Conservation (phyloP, 1,284 basidiomycete genomes). For the Malassezia furfur region DNA sequence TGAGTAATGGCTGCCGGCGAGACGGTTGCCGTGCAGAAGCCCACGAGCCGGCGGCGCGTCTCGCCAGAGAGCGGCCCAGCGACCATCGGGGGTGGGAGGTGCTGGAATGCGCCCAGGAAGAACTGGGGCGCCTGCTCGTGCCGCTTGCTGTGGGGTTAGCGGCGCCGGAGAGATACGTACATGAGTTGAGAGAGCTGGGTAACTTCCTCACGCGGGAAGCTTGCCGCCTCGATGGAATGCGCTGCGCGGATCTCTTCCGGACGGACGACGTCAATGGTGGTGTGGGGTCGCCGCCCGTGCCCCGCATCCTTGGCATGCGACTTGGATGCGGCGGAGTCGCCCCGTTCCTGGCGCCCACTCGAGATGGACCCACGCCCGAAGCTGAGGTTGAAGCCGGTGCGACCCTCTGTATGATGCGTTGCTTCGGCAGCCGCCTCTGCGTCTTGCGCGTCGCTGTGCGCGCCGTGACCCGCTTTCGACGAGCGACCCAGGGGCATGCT, state of each 20-base stretch:
- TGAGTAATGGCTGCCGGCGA: constrained; percentile 33
- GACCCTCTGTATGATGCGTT: neutral
- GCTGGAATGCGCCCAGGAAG: constrained; percentile 38
- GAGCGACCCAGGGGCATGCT: constrained; percentile 8
- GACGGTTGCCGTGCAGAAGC: constrained; percentile 35
- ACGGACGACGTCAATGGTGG: constrained; percentile 33
- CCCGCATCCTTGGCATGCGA: neutral
- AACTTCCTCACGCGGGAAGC: constrained; percentile 34
- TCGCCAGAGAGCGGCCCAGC: constrained; percentile 33
- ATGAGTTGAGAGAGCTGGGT: constrained; percentile 26
- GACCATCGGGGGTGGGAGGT: constrained; percentile 32
- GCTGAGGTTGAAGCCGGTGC: neutral
- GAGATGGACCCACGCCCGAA: neutral
- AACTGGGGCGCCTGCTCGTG: constrained; percentile 39
- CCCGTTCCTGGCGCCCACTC: neutral
- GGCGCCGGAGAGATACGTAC: constrained; percentile 18
- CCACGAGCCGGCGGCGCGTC: constrained; percentile 31
- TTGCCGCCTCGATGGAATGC: constrained; percentile 25
- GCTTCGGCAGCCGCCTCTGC: neutral
- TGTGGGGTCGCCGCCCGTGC: neutral
- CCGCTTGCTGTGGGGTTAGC: constrained; percentile 26
- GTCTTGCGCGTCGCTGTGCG: neutral
- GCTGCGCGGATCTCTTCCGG: constrained; percentile 33
- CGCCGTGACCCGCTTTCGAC: neutral
- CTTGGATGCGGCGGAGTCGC: neutral